phyloP scores from a whole-genome alignment of 2,329 filamentous ascomycete genomes.

The Aspergillus pseudotamarii region DNA sequence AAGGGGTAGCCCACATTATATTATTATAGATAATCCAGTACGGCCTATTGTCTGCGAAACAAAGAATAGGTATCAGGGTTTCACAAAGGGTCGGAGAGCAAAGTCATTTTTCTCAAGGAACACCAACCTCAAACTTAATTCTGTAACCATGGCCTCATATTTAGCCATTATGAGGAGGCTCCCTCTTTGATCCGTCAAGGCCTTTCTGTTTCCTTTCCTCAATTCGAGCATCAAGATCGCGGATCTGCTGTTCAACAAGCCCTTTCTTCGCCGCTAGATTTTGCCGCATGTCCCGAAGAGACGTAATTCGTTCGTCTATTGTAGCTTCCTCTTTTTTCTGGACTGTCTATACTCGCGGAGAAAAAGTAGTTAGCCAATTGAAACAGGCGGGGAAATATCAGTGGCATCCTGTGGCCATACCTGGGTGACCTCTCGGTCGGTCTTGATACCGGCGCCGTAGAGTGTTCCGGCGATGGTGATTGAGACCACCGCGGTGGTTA shows the following conservation, averaged over 20 bases:
- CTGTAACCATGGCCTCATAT: slow-evolving; percentile 4
- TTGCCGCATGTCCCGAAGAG: slow-evolving; percentile 54
- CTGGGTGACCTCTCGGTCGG: slow-evolving; percentile 53
- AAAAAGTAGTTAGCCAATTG: background rate
- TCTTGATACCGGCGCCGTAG: slow-evolving; percentile 64
- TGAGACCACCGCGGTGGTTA: slow-evolving; percentile 58
- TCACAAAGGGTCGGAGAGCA: background rate
- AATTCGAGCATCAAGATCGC: slow-evolving; percentile 49
- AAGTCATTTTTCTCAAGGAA: background rate
- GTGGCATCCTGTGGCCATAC: slow-evolving; percentile 38
- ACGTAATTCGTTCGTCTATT: slow-evolving; percentile 57
- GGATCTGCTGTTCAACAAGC: slow-evolving; percentile 60
- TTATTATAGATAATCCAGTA: background rate
- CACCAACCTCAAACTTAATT: background rate
- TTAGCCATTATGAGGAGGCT: slow-evolving; percentile 22
- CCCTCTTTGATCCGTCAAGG: slow-evolving; percentile 30
- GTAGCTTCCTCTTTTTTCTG: slow-evolving; percentile 54
- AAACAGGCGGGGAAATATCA: background rate
- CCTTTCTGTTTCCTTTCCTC: slow-evolving; percentile 44
- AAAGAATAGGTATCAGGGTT: background rate
- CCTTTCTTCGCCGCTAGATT: slow-evolving; percentile 54
- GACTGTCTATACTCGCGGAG: background rate
- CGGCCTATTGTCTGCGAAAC: background rate
- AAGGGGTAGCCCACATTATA: background rate
- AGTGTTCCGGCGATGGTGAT: slow-evolving; percentile 61